A percentile compares a stretch with the other conserved stretches of the same genome.
Conservation (phyloP, 2,329 filamentous ascomycete species). For the Colletotrichum simmondsii region DNA sequence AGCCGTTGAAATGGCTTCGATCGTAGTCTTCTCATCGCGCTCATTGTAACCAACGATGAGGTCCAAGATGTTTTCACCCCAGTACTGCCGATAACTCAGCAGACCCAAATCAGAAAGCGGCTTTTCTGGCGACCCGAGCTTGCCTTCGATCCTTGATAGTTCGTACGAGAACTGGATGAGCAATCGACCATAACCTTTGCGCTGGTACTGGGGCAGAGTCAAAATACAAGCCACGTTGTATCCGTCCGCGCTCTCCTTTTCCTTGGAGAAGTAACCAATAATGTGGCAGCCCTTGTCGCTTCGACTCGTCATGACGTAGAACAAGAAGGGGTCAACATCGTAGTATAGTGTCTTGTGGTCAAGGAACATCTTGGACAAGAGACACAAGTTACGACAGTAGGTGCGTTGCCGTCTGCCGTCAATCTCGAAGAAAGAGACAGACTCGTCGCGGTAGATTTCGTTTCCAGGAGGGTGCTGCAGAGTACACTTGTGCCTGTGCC, state of each 20-base stretch:
- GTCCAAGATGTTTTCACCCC: conserved; percentile 95
- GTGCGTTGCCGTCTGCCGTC: conserved; percentile 93
- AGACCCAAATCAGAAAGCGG: conserved; percentile 93
- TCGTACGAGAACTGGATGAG: conserved; percentile 99
- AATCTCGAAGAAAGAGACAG: conserved; percentile 96
- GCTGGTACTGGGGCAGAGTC: conserved; percentile 94
- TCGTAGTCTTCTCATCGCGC: conserved; percentile 78
- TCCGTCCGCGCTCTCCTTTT: conserved; percentile 95
- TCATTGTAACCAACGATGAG: conserved; percentile 80
- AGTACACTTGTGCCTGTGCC: conserved; percentile 90
- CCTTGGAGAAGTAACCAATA: conserved; percentile 99
- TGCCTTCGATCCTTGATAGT: conserved; percentile 92
- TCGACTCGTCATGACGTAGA: conserved; percentile 95
- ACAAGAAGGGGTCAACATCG: conserved; percentile 98
- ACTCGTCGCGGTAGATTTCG: conserved; percentile 96
- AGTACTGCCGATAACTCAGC: conserved; percentile 95
- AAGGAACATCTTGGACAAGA: conserved; percentile 95
- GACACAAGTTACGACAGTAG: conserved; percentile 95
- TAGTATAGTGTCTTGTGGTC: conserved; percentile 99
- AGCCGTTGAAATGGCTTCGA: conserved; percentile 82
- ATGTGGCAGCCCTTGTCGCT: conserved; percentile 93
- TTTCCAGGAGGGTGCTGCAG: conserved; percentile 95
- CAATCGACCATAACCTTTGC: conserved; percentile 91
- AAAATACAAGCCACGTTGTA: conserved; percentile 99
- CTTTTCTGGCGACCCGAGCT: conserved; percentile 96